Conservation (phyloP, 306 rosid genomes). For the Prinsepia uniflora region DNA sequence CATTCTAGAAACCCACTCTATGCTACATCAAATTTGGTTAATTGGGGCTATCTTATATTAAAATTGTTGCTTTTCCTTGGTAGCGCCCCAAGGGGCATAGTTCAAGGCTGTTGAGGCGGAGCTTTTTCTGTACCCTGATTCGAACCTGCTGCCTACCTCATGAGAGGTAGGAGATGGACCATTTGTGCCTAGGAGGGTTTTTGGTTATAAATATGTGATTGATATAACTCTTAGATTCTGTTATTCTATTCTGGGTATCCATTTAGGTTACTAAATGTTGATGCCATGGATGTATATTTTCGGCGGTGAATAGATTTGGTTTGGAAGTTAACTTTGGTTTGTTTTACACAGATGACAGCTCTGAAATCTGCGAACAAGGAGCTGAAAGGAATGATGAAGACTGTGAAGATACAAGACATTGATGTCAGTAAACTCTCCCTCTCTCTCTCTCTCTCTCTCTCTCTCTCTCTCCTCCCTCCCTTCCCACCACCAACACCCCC, state of each 20-base stretch:
- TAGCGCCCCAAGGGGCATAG: slow-evolving; percentile 68
- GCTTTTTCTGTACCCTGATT: slow-evolving; percentile 67
- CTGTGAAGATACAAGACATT: slow-evolving; percentile 93
- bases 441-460: slow-evolving; percentile 5
- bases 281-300: slow-evolving; percentile 17
- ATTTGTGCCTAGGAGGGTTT: slow-evolving; percentile 51
- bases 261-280: slow-evolving; percentile 27
- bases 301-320: slow-evolving; percentile 9
- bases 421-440: slow-evolving; percentile 54
- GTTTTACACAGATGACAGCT: slow-evolving; percentile 70
- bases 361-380: slow-evolving; percentile 97
- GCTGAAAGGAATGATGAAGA: slow-evolving; percentile 96
- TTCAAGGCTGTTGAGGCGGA: slow-evolving; percentile 56
- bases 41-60: slow-evolving; percentile 43
- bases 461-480: too few species aligned
- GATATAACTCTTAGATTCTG: slow-evolving; percentile 28
- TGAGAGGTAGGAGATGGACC: slow-evolving; percentile 67
- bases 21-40: slow-evolving; percentile 37
- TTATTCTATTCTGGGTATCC: slow-evolving; percentile 21
- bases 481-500: too few species aligned
- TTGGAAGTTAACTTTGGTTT: slow-evolving; percentile 16
- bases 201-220: slow-evolving; percentile 31
- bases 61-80: slow-evolving; percentile 73
- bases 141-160: slow-evolving; percentile 89
- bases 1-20: slow-evolving; percentile 17